These are phyloP conservation scores for Chrysanthemum lavandulifolium DNA, from an alignment of 129 eudicot genomes.

Conservation along the genomic window DNA sequence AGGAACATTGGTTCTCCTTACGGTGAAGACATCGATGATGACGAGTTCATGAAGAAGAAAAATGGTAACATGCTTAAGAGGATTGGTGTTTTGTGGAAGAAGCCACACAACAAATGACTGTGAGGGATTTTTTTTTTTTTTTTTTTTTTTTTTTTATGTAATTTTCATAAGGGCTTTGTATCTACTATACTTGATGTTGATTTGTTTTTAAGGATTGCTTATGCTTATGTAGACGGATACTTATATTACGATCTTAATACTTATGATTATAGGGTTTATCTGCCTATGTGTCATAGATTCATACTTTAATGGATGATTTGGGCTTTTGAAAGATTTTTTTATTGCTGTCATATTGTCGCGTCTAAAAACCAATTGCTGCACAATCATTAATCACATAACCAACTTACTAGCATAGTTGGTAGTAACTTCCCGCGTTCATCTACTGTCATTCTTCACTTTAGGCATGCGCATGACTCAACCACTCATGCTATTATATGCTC, in stretches of 20 bases:
- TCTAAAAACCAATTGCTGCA: no score
- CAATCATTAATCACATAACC: no score
- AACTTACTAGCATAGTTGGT: neutral
- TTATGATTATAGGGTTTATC: neutral
- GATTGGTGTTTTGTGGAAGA: constrained; percentile 53
- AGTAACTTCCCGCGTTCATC: neutral
- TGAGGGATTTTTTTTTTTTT: no score
- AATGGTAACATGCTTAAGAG: constrained; percentile 75
- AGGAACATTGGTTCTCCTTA: constrained; percentile 46
- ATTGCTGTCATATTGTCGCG: neutral
- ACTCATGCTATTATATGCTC: neutral
- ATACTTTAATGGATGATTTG: neutral
- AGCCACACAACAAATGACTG: constrained; percentile 45
- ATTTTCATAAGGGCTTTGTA: constrained; percentile 6
- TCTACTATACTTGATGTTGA: neutral
- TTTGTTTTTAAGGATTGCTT: neutral
- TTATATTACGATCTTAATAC: constrained; percentile 3
- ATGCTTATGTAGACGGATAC: constrained; percentile 11
- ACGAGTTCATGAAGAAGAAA: constrained; percentile 64
- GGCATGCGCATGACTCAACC: neutral
- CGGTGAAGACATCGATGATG: constrained; percentile 32
- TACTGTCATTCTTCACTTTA: neutral
- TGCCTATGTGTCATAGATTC: neutral
- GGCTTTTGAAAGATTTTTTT: neutral
- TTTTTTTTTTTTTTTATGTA: no score